Evolutionary conservation across 495 filamentous ascomycete species (phyloP).

Genomic region (Lasiosphaeria ovina): DNA sequence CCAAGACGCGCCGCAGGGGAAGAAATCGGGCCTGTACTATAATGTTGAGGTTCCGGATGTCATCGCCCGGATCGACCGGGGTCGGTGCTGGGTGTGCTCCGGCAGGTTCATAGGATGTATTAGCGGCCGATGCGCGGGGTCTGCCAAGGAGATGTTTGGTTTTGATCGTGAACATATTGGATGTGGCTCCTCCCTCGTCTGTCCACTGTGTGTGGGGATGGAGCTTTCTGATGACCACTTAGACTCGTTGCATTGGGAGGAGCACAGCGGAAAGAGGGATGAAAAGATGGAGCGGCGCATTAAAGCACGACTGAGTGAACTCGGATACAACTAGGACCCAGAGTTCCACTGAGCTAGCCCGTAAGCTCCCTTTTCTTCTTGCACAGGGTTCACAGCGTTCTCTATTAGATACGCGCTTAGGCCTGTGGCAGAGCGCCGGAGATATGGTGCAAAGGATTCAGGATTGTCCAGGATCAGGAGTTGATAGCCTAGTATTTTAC

Average conservation of each 20-base stretch:
- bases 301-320: neutral
- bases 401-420: too few relatives aligned
- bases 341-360: neutral
- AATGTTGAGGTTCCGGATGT: neutral
- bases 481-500: too few relatives aligned
- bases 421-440: too few relatives aligned
- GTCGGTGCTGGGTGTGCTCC: neutral
- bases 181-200: neutral
- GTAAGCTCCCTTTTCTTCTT: too few relatives aligned
- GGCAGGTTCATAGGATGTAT: neutral
- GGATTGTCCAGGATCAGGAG: too few relatives aligned
- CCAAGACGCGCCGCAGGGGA: neutral
- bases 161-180: neutral
- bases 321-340: neutral
- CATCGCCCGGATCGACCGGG: neutral
- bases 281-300: neutral
- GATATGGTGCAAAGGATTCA: too few relatives aligned
- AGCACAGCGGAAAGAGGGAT: neutral
- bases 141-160: neutral
- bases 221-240: neutral
- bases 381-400: too few relatives aligned
- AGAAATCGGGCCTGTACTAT: neutral
- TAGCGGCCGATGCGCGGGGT: neutral
- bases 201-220: neutral
- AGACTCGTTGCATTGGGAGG: neutral